phyloP scores from a whole-genome alignment of 257 asterid species.

The Verbena officinalis region DNA sequence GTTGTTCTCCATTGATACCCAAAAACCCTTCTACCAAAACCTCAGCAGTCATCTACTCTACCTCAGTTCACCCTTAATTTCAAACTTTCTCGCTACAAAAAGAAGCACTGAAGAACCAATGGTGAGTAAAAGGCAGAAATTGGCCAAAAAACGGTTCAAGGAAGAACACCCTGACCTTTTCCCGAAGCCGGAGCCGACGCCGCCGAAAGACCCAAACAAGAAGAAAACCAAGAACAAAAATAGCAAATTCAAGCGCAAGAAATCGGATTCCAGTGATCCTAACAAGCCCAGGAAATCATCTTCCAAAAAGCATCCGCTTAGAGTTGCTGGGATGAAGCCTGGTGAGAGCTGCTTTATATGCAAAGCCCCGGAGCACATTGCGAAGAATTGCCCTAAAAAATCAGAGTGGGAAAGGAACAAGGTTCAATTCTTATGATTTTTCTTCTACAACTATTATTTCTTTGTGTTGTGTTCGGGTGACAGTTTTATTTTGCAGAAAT shows the following conservation, averaged over 20 bases:
- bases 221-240: constrained; percentile 56
- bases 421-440: constrained; percentile 38
- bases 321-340: constrained; percentile 93
- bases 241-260: constrained; percentile 59
- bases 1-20: not conserved
- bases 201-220: constrained; percentile 67
- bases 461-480: too few relatives aligned
- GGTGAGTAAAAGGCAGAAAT: constrained; percentile 78
- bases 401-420: constrained; percentile 91
- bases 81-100: not conserved
- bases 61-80: not conserved
- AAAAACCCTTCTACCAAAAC: constrained; percentile 28
- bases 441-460: too few relatives aligned
- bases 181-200: constrained; percentile 70
- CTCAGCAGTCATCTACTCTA: constrained; percentile 20
- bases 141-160: constrained; percentile 58
- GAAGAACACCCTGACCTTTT: constrained; percentile 75
- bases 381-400: constrained; percentile 76
- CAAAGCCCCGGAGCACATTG: constrained; percentile 74
- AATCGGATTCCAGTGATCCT: constrained; percentile 39
- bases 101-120: constrained; percentile 29
- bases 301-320: constrained; percentile 61
- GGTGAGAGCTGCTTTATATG: constrained; percentile 97
- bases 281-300: constrained; percentile 46
- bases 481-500: not conserved